phyloP scores from a whole-genome alignment of 1,284 basidiomycete genomes.

The Apiotrichum porosum region DNA sequence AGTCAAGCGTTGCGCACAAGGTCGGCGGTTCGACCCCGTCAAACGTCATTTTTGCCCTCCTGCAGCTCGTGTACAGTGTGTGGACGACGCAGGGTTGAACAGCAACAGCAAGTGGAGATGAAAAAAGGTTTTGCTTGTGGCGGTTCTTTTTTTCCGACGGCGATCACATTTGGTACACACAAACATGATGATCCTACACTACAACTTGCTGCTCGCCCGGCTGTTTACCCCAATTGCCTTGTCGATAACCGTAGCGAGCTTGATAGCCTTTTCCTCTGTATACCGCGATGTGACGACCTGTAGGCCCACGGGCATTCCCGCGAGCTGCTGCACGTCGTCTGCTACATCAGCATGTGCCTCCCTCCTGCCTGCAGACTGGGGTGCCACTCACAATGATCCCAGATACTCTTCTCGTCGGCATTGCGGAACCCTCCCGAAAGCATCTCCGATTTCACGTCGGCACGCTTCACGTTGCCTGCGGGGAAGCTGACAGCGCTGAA shows the following conservation, averaged over 20 bases:
- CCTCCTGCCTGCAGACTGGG: not conserved
- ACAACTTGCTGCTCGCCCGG: too few relatives aligned
- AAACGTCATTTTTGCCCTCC: too few relatives aligned
- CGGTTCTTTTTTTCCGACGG: too few relatives aligned
- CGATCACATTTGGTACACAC: too few relatives aligned
- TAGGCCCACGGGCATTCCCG: slow-evolving; percentile 58
- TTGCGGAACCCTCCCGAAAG: slow-evolving; percentile 52
- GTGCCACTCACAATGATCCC: slow-evolving; percentile 56
- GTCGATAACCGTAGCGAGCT: slow-evolving; percentile 9
- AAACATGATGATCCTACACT: too few relatives aligned
- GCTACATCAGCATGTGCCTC: slow-evolving; percentile 35
- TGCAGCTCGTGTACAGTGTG: too few relatives aligned
- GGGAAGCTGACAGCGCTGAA: slow-evolving; percentile 57
- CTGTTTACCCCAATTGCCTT: too few relatives aligned
- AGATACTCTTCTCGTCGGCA: slow-evolving; percentile 52
- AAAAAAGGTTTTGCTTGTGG: too few relatives aligned
- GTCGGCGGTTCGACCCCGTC: too few relatives aligned
- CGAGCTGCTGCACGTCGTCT: slow-evolving; percentile 57
- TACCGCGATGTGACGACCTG: slow-evolving; percentile 62
- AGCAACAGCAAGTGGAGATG: too few relatives aligned
- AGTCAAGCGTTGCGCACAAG: too few relatives aligned
- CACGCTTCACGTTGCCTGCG: slow-evolving; percentile 56
- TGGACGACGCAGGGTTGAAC: too few relatives aligned
- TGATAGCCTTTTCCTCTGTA: slow-evolving; percentile 43
- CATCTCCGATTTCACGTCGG: slow-evolving; percentile 46